phyloP scores from a whole-genome alignment of 2,329 filamentous ascomycete genomes.

The Metarhizium album region DNA sequence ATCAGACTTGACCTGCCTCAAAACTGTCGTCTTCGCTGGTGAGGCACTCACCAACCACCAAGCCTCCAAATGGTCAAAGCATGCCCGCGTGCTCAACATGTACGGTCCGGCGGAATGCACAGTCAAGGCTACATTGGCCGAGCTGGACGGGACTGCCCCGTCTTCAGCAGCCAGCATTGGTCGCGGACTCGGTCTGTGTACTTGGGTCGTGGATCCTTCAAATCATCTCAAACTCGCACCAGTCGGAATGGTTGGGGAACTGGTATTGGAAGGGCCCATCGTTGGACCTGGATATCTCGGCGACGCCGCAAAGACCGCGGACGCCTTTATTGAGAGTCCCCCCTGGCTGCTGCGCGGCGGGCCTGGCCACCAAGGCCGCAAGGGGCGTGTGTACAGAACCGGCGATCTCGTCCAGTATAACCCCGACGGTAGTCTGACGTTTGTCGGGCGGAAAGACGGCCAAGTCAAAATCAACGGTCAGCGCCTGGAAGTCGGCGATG shows the following conservation, averaged over 20 bases:
- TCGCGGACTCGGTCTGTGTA: constrained; percentile 3
- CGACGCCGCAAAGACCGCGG: constrained; percentile 11
- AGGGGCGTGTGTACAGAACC: constrained; percentile 12
- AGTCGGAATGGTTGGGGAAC: constrained; percentile 14
- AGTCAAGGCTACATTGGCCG: constrained; percentile 2
- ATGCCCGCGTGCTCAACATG: constrained; percentile 12
- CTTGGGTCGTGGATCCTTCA: constrained; percentile 16
- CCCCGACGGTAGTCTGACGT: constrained; percentile 24
- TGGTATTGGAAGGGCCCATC: constrained; percentile 17
- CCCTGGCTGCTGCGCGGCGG: constrained; percentile 7
- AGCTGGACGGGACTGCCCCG: background rate
- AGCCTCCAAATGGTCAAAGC: constrained; percentile 2
- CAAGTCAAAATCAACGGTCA: constrained; percentile 45
- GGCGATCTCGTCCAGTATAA: constrained; percentile 17
- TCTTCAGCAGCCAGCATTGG: constrained; percentile 4
- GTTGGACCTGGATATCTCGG: constrained; percentile 15
- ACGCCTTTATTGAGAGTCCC: constrained; percentile 15
- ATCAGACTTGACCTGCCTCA: background rate
- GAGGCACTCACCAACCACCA: constrained; percentile 2
- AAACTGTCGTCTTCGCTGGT: constrained; percentile 2
- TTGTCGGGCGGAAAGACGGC: constrained; percentile 38
- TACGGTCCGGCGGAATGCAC: constrained; percentile 11
- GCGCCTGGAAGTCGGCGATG: constrained; percentile 8
- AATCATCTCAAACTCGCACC: constrained; percentile 13
- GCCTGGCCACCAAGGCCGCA: constrained; percentile 14